Base-by-base conservation (phyloP, 805 yeast species). In the Candida nemodendra region DNA sequence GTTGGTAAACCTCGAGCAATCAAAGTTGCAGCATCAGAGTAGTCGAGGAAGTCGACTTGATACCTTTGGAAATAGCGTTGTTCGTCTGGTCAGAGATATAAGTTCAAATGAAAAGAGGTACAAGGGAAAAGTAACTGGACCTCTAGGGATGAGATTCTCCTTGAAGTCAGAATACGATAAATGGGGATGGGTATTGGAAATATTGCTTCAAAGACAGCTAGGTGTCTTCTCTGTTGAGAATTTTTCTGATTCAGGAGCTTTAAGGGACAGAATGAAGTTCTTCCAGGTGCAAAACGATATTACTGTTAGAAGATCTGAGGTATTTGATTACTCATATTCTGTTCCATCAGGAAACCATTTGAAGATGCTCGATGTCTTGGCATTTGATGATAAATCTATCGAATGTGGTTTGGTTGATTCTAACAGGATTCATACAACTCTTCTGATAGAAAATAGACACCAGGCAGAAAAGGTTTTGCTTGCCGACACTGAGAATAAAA, bases 41-140 rank as follows among this genome's bases (percentile, higher is more conserved):
- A 62, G 65, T 30, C 42, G 44, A 24, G 47, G 46, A 16, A 48
- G 45, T 27, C 54, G 60, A 5, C 44, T 51, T 14, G 66, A 70
- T 9, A 74, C 80, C 2, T 82, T 78, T 68, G 83, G 81, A 6
- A 44, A 44, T 1, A 61, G 64, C 5, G 71, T 79, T 54, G 60
- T 59, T 7, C 33, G 41, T 2, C 53, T 81, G 5, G 48, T 80
- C 17, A 46, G 53, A 3, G 74, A 65, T 4, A 72, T 81, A 5
- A 46, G 61, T 18, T 48, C 56, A 2, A 64, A 64, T 11, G 32
- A 47, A 0, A 36, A 42, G 5, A 50, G 59, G 12, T 80, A 75
- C 69, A 69, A 68, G 13, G 50, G 58, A 2, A 53, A 53, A 24
- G 95, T 95, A 0, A 59, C 82, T 13, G 98, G 98, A 0, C 99